A percentile compares a stretch with the other conserved stretches of the same genome.
These are phyloP conservation scores for Globisporangium echinulatum DNA, from an alignment of 352 stramenopile genomes.

Conservation along the genomic window DNA sequence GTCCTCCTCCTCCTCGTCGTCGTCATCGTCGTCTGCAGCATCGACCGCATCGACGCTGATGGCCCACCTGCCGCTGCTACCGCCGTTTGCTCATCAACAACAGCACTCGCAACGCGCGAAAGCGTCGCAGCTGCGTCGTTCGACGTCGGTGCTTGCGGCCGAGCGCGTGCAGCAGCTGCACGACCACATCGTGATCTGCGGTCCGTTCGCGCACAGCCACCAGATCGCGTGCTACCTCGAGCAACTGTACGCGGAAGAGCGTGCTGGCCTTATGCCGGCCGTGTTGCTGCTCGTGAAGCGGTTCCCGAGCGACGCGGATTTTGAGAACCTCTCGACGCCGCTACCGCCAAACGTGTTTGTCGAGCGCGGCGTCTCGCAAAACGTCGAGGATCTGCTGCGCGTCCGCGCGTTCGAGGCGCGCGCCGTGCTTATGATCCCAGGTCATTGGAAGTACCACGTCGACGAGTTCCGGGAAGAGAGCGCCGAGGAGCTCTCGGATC, in stretches of 20 bases:
- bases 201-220: conserved; percentile 26
- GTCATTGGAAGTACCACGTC: conserved; percentile 35
- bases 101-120: background rate
- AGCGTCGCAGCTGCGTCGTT: conserved; percentile 8
- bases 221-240: conserved; percentile 40
- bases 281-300: conserved; percentile 39
- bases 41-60: background rate
- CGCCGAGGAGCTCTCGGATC: conserved; percentile 27
- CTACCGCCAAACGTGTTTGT: conserved; percentile 42
- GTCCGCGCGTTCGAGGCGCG: conserved; percentile 35
- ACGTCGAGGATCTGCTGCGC: conserved; percentile 44
- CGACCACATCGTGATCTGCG: conserved; percentile 42
- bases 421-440: conserved; percentile 44
- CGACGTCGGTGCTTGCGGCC: conserved; percentile 14
- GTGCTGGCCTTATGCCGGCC: conserved; percentile 7
- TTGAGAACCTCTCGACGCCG: conserved; percentile 18
- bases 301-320: conserved; percentile 22
- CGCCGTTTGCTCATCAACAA: conserved; percentile 4
- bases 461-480: conserved; percentile 29
- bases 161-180: conserved; percentile 17
- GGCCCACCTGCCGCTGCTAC: conserved; percentile 5
- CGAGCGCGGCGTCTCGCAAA: conserved; percentile 35
- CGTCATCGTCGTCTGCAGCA: conserved; percentile 2
- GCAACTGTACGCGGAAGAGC: conserved; percentile 29
- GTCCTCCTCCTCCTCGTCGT: background rate